Evolutionary conservation across 2,329 filamentous ascomycete species (phyloP).

Genomic region (Dactylella cylindrospora): DNA sequence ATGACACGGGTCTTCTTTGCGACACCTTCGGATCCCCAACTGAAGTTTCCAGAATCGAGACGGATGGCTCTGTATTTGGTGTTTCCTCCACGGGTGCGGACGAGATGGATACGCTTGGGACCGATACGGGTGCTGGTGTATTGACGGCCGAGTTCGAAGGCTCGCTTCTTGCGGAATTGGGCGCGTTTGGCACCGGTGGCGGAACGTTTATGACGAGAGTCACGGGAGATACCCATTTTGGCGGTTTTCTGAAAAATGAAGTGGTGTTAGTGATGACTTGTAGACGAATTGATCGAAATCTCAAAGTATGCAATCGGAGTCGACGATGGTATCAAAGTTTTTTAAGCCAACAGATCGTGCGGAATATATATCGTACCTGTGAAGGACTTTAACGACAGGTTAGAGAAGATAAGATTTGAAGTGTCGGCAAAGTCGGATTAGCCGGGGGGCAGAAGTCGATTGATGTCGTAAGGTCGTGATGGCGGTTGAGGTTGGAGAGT

Average conservation of each 20-base stretch:
- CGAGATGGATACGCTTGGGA: conserved; percentile 90
- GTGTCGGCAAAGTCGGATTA: conserved; percentile 21
- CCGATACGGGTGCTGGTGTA: conserved; percentile 99
- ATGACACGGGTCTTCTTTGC: conserved; percentile 99
- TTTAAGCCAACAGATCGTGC: conserved; percentile 1
- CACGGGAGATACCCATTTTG: conserved; percentile 95
- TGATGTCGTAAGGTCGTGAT: conserved; percentile 42
- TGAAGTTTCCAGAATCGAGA: conserved; percentile 98
- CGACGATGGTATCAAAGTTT: background rate
- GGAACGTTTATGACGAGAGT: conserved; percentile 99
- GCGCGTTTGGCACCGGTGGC: conserved; percentile 97
- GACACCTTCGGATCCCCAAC: conserved; percentile 96
- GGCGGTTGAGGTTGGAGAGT: conserved; percentile 42
- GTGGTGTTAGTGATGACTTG: conserved; percentile 1
- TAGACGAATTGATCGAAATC: background rate
- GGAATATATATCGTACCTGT: conserved; percentile 35
- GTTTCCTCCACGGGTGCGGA: conserved; percentile 97
- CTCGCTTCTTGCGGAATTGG: conserved; percentile 94
- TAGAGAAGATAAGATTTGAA: conserved; percentile 5
- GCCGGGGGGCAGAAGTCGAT: conserved; percentile 19
- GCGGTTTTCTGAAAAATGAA: conserved; percentile 62
- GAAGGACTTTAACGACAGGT: conserved; percentile 25
- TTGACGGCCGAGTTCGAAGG: conserved; percentile 99
- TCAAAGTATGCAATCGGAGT: background rate
- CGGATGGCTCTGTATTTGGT: conserved; percentile 99